Conservation (phyloP, 1,284 basidiomycete genomes). For the Leccinum huronense region DNA sequence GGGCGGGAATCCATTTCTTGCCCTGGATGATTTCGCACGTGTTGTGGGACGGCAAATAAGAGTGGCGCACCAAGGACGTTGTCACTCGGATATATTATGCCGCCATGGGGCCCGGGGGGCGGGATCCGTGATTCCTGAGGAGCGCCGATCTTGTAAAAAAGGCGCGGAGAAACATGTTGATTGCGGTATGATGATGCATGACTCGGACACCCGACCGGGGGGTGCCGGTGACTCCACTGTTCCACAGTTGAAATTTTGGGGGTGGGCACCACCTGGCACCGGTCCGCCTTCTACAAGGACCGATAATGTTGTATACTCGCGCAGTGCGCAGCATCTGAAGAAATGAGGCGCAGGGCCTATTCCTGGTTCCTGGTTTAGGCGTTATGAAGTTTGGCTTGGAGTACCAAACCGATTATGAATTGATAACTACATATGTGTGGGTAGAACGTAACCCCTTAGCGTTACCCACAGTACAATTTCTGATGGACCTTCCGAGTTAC, state of each 20-base stretch:
- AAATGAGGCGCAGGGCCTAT: neutral
- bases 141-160: neutral
- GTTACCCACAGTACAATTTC: neutral
- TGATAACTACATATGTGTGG: neutral
- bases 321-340: neutral
- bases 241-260: neutral
- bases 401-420: neutral
- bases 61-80: neutral
- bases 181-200: too few relatives aligned
- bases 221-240: neutral
- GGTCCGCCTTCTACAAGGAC: neutral
- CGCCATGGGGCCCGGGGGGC: neutral
- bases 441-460: neutral
- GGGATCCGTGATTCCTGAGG: neutral
- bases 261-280: neutral
- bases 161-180: neutral
- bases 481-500: neutral
- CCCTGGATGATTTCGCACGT: neutral
- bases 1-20: neutral
- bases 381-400: neutral
- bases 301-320: neutral
- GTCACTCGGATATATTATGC: neutral
- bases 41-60: neutral
- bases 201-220: neutral
- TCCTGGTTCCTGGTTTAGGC: neutral